Conservation (phyloP, 306 rosid species). For the Rubus idaeus region DNA sequence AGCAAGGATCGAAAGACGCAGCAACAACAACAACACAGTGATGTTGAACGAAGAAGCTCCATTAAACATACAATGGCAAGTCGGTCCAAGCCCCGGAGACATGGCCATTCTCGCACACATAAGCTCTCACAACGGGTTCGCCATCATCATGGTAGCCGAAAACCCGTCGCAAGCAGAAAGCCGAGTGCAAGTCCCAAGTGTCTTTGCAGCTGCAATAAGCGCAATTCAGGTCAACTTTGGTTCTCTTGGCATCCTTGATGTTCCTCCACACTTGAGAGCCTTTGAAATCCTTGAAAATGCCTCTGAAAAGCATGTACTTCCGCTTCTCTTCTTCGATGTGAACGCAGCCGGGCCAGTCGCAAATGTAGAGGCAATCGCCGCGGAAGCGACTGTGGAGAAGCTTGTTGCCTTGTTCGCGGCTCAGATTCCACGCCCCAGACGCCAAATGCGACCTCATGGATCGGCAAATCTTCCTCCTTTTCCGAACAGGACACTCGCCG, state of each 20-base stretch:
- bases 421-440: slow-evolving; percentile 65
- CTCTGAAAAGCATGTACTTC: slow-evolving; percentile 75
- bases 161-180: slow-evolving; percentile 72
- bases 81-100: slow-evolving; percentile 99
- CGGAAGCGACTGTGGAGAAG: slow-evolving; percentile 77
- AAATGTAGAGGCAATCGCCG: slow-evolving; percentile 68
- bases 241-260: slow-evolving; percentile 61
- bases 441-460: slow-evolving; percentile 70
- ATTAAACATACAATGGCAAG: slow-evolving; percentile 63
- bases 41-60: too few species aligned
- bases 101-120: slow-evolving; percentile 90
- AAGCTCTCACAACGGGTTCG: slow-evolving; percentile 90
- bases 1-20: neutral
- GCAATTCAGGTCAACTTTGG: slow-evolving; percentile 59
- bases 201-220: slow-evolving; percentile 65
- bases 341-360: slow-evolving; percentile 93
- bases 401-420: slow-evolving; percentile 82
- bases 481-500: slow-evolving; percentile 22
- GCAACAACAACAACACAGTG: neutral
- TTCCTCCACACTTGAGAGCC: slow-evolving; percentile 82
- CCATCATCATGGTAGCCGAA: slow-evolving; percentile 93
- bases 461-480: slow-evolving; percentile 47
- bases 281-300: slow-evolving; percentile 77
- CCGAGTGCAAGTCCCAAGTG: slow-evolving; percentile 90
- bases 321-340: slow-evolving; percentile 90